Conservation (phyloP, 331 rosid species). For the Rosa hybrid region DNA sequence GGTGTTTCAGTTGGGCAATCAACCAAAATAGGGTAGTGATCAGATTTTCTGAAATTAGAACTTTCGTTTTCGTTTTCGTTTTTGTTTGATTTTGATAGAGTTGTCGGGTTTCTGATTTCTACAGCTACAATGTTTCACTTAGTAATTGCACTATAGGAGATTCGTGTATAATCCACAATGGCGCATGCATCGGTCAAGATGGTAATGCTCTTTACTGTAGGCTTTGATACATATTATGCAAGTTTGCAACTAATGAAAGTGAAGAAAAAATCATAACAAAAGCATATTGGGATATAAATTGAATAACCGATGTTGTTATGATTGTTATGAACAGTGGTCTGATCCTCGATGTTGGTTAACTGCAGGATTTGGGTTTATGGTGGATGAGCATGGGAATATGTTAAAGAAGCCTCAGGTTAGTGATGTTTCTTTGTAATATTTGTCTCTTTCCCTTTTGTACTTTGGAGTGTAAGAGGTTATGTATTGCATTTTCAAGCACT, state of each 20-base stretch:
- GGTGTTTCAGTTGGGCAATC: slow-evolving; percentile 64
- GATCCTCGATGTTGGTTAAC: slow-evolving; percentile 21
- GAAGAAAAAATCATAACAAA: neutral
- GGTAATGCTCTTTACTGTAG: slow-evolving; percentile 49
- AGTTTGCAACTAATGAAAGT: slow-evolving; percentile 1
- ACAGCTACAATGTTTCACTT: slow-evolving; percentile 73
- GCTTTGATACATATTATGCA: slow-evolving; percentile 23
- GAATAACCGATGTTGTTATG: neutral
- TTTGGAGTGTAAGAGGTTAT: slow-evolving; percentile 1
- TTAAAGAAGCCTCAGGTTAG: slow-evolving; percentile 92
- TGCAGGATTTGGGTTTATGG: slow-evolving; percentile 84
- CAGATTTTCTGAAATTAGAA: neutral
- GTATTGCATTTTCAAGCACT: neutral
- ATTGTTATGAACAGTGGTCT: neutral
- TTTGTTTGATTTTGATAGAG: slow-evolving; percentile 12
- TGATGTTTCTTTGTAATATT: slow-evolving; percentile 17
- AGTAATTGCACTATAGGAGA: slow-evolving; percentile 78
- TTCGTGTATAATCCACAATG: slow-evolving; percentile 76
- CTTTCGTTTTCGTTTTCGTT: slow-evolving; percentile 9
- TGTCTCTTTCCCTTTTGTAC: neutral
- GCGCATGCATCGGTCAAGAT: slow-evolving; percentile 95
- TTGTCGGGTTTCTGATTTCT: slow-evolving; percentile 20
- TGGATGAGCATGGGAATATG: slow-evolving; percentile 71
- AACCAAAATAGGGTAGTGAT: slow-evolving; percentile 57
- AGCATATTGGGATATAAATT: neutral